Conservation (phyloP, 2,329 filamentous ascomycete genomes). For the Aspergillus pseudotamarii region DNA sequence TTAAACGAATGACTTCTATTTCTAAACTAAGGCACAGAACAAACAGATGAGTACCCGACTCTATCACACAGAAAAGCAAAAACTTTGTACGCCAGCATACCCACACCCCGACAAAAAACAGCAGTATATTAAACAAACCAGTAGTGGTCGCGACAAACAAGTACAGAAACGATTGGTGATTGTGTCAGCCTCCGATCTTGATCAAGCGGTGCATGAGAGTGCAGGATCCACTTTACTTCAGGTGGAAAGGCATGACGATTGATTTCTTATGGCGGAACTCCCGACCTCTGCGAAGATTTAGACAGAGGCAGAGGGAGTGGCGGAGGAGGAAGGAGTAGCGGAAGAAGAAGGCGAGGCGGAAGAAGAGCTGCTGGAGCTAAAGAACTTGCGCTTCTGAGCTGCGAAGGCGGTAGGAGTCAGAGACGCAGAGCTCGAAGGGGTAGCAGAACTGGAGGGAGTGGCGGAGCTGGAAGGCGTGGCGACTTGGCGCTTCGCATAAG, state of each 20-base stretch:
- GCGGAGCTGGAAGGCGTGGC: not conserved
- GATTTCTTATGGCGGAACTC: not conserved
- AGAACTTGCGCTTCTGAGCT: not conserved
- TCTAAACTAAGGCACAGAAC: not conserved
- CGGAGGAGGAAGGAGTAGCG: not conserved
- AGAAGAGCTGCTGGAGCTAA: not conserved
- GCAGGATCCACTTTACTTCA: not conserved
- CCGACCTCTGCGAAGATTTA: not conserved
- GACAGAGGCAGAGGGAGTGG: not conserved
- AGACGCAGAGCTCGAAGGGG: not conserved
- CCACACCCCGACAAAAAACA: not conserved
- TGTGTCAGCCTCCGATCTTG: no score
- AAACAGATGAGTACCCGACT: not conserved
- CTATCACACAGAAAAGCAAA: not conserved
- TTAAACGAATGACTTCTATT: not conserved
- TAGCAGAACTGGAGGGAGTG: not conserved
- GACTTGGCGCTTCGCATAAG: not conserved
- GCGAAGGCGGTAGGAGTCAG: not conserved
- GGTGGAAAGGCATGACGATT: not conserved
- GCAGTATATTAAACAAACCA: not conserved
- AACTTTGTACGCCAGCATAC: not conserved
- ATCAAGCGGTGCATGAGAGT: not conserved
- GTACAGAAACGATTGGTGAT: not conserved
- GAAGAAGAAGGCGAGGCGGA: not conserved
- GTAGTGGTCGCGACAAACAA: not conserved